phyloP scores from a whole-genome alignment of 2,329 filamentous ascomycete genomes.

The Neoascochyta sp. region DNA sequence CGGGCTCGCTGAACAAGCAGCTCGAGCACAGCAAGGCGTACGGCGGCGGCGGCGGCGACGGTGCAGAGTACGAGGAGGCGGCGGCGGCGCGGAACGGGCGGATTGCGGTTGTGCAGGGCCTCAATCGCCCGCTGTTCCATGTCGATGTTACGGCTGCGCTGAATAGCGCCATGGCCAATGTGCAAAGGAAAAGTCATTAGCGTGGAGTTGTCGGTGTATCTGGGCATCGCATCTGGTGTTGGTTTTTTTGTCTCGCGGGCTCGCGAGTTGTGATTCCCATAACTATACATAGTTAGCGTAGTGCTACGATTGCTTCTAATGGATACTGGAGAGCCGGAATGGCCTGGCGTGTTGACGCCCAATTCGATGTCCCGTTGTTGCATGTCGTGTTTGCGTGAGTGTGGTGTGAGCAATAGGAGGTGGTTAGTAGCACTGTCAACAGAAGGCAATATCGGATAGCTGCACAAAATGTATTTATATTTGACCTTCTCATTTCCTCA shows the following conservation, averaged over 20 bases:
- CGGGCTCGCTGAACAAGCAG: conserved; percentile 32
- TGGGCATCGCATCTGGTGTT: conserved; percentile 4
- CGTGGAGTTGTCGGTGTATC: conserved; percentile 1
- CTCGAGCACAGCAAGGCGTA: conserved; percentile 32
- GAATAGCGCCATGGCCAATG: conserved; percentile 81
- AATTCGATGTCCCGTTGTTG: too few species aligned
- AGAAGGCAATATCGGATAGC: too few species aligned
- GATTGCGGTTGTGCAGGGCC: conserved; percentile 67
- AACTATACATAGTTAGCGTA: too few species aligned
- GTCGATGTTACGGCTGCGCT: conserved; percentile 89
- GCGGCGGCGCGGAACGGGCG: conserved; percentile 6
- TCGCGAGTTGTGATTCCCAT: conserved; percentile 8
- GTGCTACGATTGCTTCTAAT: background rate
- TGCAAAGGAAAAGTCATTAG: conserved; percentile 43
- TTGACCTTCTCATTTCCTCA: too few species aligned
- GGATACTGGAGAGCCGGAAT: too few species aligned
- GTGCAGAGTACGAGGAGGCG: conserved; percentile 3
- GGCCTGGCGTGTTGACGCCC: too few species aligned
- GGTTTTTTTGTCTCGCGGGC: conserved; percentile 2
- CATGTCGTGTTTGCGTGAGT: too few species aligned
- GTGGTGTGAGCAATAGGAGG: too few species aligned
- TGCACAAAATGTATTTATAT: too few species aligned
- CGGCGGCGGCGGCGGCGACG: conserved; percentile 30
- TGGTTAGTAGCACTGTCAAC: too few species aligned
- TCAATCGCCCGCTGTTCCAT: conserved; percentile 93